Evolutionary conservation across 768 basidiomycete species (phyloP), one percentile per base, ranked within the genome.

Genomic region (Solioccasus polychromus): DNA sequence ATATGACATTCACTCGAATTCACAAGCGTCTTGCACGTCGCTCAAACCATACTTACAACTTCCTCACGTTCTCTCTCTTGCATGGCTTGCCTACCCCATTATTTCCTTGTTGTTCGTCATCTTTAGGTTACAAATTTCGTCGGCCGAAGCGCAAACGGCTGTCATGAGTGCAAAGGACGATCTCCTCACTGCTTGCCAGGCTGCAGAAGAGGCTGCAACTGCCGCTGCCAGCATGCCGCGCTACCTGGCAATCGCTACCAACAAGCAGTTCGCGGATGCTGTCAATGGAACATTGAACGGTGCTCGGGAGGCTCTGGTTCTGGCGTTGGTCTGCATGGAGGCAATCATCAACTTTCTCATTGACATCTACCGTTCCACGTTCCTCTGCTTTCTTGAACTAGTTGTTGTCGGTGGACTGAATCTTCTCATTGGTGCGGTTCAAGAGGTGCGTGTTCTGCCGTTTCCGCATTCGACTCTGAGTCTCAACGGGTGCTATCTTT

Each of bases 301-400:
- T 19, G 85, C 92, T 15, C 84, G 88, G 18, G 80, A 73, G 9
- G 77, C 85, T 6, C 75, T 96, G 42, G 70, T 86, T 28, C 69
- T 90, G 31, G 69, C 89, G 3, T 70, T 97, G 45, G 95, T 88
- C 0, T 72, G 83, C 29, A 85, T 95, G 80, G 91, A 96, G 61
- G 82, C 75, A 1, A 78, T 94, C 58, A 84, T 93, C 68, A 92
- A 89, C 58, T 97, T 98, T 66, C 78, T 96, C 52, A 79, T 98
- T 53, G 87, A 92, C 67, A 80, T 85, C 36, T 98, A 96, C 62
- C 85, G 93, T 31, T 94, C 92, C 3, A 88, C 94, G 3, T 84
- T 95, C 59, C 76, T 99, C 42, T 99, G 95, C 65, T 92, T 96
- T 55, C 70, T 96, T 52, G 92, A 98, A 66, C 76, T 98, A 35